Evolutionary conservation across 164 flowering plant genomes (phyloP).

Genomic region (Buxus sempervirens): DNA sequence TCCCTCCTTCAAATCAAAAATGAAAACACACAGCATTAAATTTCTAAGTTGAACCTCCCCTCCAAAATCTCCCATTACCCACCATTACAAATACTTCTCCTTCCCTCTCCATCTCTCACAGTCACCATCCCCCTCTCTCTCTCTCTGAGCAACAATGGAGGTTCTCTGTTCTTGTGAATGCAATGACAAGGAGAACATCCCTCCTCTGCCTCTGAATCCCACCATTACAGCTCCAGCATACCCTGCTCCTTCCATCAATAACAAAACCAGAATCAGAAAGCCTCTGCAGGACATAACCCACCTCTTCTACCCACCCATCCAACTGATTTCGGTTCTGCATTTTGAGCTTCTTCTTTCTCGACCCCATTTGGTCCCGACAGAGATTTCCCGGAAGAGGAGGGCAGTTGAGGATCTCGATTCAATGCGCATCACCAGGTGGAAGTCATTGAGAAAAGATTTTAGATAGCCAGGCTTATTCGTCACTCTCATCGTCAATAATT

Average conservation of each 20-base stretch:
- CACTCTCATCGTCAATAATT: neutral
- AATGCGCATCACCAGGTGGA: neutral
- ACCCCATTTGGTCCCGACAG: neutral
- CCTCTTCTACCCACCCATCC: conserved; percentile 2
- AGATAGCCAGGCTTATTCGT: conserved; percentile 8
- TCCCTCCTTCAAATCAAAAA: neutral
- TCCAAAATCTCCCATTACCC: conserved; percentile 11
- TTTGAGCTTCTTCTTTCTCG: neutral
- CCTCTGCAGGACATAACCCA: conserved; percentile 25
- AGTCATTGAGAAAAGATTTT: conserved; percentile 20
- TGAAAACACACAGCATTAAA: neutral
- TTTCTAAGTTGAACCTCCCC: conserved; percentile 7
- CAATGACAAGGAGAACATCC: conserved; percentile 22
- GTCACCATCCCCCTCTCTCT: neutral
- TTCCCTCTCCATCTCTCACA: neutral
- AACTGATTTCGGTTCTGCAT: neutral
- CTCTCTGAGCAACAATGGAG: conserved; percentile 8
- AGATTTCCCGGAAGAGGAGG: conserved; percentile 14
- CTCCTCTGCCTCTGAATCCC: conserved; percentile 17
- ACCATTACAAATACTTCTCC: conserved; percentile 11
- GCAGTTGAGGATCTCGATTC: conserved; percentile 3
- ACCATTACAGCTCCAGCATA: neutral
- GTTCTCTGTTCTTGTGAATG: conserved; percentile 2
- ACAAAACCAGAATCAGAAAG: conserved; percentile 15
- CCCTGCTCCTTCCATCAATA: conserved; percentile 4